Evolutionary conservation across 306 rosid genomes (phyloP), one percentile per base, ranked within the genome.

Genomic region (Vicia faba): DNA sequence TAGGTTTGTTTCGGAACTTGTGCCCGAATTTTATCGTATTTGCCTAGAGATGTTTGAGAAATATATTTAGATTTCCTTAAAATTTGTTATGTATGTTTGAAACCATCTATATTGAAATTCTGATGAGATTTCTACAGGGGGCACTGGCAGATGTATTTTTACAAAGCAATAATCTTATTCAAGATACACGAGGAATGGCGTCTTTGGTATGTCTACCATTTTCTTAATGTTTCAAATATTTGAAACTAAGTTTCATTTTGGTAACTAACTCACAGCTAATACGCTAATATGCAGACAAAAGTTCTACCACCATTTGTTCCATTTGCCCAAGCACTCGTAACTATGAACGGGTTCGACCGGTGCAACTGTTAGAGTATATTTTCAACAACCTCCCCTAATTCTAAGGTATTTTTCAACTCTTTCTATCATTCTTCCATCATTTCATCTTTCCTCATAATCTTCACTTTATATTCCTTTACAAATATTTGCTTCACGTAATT

Each of bases 321-420:
- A 45, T 92, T 92, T 89, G 98, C 98, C 70, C 98, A 92, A 71
- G 96, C 96, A 46, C 90, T 89, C 82, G 96, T n/a, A n/a, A n/a
- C n/a, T n/a, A n/a, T n/a, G n/a, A n/a, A n/a, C n/a, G n/a, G n/a
- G n/a, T n/a, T n/a, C n/a, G n/a, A n/a, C n/a, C n/a, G n/a, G n/a
- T n/a, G n/a, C n/a, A n/a, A n/a, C n/a, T n/a, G n/a, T n/a, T n/a
- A n/a, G n/a, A n/a, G n/a, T n/a, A n/a, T n/a, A n/a, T n/a, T 71
- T 2, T 5, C 59, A 26, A 69, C 60, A 19, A 66, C 44, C 36
- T 49, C 67, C 49, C 77, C 73, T 13, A 72, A 77, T 45, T 57
- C 82, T 3, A 79, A 66, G 88, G 85, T 81, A 43, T 4, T 51
- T 61, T 36, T 62, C 54, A 31, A 54, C 38, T 75, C 64, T 75